A percentile compares a stretch with the other conserved stretches of the same genome.
These are phyloP conservation scores for Ustilago cynodontis DNA, from an alignment of 1,284 basidiomycete genomes.

Conservation along the genomic window DNA sequence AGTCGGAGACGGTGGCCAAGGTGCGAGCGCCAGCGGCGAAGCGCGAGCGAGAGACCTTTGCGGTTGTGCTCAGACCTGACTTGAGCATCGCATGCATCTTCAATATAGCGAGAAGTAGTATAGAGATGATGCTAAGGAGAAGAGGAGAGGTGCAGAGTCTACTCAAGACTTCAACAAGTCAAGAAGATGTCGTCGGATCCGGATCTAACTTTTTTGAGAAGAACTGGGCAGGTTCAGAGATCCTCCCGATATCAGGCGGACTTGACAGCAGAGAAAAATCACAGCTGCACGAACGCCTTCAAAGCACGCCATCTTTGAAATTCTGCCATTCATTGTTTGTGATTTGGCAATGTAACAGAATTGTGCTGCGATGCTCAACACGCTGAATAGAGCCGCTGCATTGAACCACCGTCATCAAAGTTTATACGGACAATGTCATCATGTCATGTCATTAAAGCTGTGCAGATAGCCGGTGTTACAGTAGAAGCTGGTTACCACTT, in stretches of 20 bases:
- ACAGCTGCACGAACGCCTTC: background rate
- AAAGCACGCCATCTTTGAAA: constrained; percentile 22
- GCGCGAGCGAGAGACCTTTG: constrained; percentile 28
- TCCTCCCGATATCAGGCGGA: constrained; percentile 6
- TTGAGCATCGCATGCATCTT: constrained; percentile 51
- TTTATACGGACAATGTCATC: background rate
- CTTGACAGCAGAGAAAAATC: background rate
- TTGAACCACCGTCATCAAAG: too few relatives aligned
- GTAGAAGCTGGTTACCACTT: constrained; percentile 30
- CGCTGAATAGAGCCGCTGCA: background rate
- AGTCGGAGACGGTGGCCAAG: constrained; percentile 41
- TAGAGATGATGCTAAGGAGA: constrained; percentile 3
- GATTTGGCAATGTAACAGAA: background rate
- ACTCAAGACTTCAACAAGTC: background rate
- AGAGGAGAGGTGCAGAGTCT: background rate
- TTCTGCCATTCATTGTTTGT: background rate
- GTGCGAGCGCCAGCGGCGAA: constrained; percentile 21
- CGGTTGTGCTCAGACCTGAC: constrained; percentile 17
- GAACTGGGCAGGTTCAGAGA: background rate
- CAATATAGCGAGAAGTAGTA: background rate
- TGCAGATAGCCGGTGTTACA: background rate
- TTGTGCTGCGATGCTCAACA: too few relatives aligned
- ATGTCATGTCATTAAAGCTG: background rate
- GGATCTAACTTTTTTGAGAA: constrained; percentile 8
- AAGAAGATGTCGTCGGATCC: constrained; percentile 4